Evolutionary conservation across 2,329 filamentous ascomycete species (phyloP), one percentile per base, ranked within the genome.

Genomic region (Incumbomyces delicatus): DNA sequence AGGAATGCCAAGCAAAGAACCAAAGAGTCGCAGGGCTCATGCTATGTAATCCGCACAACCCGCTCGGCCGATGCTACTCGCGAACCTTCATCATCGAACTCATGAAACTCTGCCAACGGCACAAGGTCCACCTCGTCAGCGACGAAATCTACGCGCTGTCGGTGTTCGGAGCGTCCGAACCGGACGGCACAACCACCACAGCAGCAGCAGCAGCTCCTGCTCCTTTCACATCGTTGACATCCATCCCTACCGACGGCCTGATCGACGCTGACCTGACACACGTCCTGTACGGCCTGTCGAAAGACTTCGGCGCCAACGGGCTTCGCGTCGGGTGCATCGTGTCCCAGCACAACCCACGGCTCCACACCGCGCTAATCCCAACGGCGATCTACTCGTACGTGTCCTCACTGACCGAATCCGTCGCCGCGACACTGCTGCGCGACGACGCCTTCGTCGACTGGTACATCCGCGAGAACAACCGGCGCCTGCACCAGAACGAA

Each of bases 61-160:
- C 74, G 0, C 62, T 76, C 1, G 74, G 74, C 0, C 61, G 68
- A 5, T 74, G 70, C 57, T 74, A 74, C 51, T 49, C 70, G 3
- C 63, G 62, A 2, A 55, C 59, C 2, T 61, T 63, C 3, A 51
- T 76, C 7, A 50, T 67, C 1, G 61, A 60, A 6, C 58, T 75
- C 17, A 68, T 78, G 65, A 54, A 57, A 2, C 54, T 78, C 29
- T 78, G 75, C 53, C 61, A 73, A 44, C 65, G 66, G 46, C 61
- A 78, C 51, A 51, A 63, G 2, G 60, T 79, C 3, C 75, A 80
- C 53, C 61, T 80, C 32, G 67, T 80, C 58, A 71, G 68, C 53
- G 76, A 80, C 56, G 77, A 80, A 55, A 72, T 80, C 33, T 80
- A 80, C 54, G 77, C 74, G 1, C 56, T 76, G 3, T 77, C 75